A percentile compares a stretch with the other conserved stretches of the same genome.
Evolutionary conservation across 192 early-diverging fungal species (phyloP).

Genomic region (Coemansia sp.): DNA sequence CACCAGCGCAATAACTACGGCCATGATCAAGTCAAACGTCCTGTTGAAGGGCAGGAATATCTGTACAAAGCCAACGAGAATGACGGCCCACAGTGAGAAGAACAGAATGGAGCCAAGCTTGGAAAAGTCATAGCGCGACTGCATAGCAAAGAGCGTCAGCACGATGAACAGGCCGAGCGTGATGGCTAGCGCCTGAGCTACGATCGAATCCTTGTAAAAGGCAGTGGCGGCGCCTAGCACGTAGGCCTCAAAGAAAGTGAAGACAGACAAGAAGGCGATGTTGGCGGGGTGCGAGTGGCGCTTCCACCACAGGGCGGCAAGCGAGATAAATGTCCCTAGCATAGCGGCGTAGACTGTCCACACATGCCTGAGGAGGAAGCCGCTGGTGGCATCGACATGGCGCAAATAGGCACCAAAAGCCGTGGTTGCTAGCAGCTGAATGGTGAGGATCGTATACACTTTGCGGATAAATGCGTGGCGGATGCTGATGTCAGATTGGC

Average conservation of each 20-base stretch:
- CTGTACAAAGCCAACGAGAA: constrained; percentile 64
- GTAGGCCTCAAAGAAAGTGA: constrained; percentile 61
- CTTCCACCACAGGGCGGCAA: constrained; percentile 61
- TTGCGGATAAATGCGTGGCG: constrained; percentile 68
- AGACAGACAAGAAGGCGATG: constrained; percentile 58
- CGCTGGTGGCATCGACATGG: constrained; percentile 51
- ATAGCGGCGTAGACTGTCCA: constrained; percentile 62
- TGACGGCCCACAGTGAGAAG: constrained; percentile 60
- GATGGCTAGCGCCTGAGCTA: constrained; percentile 75
- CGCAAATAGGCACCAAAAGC: constrained; percentile 59
- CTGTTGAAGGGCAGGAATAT: constrained; percentile 70
- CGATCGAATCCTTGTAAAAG: constrained; percentile 61
- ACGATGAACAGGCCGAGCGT: constrained; percentile 70
- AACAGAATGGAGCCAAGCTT: constrained; percentile 62
- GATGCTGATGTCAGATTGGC: constrained; percentile 51
- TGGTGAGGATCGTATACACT: constrained; percentile 68
- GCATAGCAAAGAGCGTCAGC: constrained; percentile 75
- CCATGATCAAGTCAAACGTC: constrained; percentile 58
- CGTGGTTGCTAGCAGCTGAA: constrained; percentile 62
- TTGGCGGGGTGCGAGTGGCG: constrained; percentile 64
- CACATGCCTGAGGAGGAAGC: constrained; percentile 58
- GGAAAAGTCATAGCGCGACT: constrained; percentile 73
- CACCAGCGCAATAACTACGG: constrained; percentile 60
- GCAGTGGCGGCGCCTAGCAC: constrained; percentile 60
- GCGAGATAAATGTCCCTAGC: constrained; percentile 49